Evolutionary conservation across 805 yeast genomes (phyloP), one percentile per base, ranked within the genome.

Genomic region (Alloascoidea africana): DNA sequence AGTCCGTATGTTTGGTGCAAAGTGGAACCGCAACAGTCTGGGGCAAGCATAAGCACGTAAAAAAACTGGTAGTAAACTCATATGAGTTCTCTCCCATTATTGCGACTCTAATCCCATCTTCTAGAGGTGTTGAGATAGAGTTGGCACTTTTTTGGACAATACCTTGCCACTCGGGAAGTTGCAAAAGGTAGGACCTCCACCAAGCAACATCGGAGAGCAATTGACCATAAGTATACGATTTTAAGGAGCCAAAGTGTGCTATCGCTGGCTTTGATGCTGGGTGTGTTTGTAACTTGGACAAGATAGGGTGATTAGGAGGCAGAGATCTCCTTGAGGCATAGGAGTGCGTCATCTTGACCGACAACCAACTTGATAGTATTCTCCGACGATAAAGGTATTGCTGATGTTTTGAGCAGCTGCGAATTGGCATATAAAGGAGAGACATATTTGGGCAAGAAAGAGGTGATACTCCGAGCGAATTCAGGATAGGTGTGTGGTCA

Each of bases 71-170:
- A 13, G 45, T 45, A 40, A 53, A 53, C 44, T 53, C 48, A 38
- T 41, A 54, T 36, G 52, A 46, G 43, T 53, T 53, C 41, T 53
- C 58, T 17, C 58, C 58, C 58, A 53, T 53, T 27, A 53, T 47
- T 16, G 58, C 58, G 13, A 53, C 41, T 16, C 56, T 49, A 35
- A 36, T 39, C 18, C 46, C 46, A 27, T 35, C 5, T 33, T 32
- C 23, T 14, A 23, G n/a, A 8, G 23, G 34, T 14, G 23, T 30
- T 16, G n/a, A 30, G 14, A 17, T 33, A 35, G 32, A 38, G 17
- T 27, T 23, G 38, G 13, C 23, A 17, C 33, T 6, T 8, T 17
- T 33, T 15, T 39, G 16, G 11, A 51, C 42, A 4, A 45, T 41
- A 1, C 41, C 16, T 30, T 23, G 30, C 30, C 30, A 23, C n/a